These are phyloP conservation scores for Kwoniella dejecticola DNA, from an alignment of 768 basidiomycete genomes.

Conservation along the genomic window DNA sequence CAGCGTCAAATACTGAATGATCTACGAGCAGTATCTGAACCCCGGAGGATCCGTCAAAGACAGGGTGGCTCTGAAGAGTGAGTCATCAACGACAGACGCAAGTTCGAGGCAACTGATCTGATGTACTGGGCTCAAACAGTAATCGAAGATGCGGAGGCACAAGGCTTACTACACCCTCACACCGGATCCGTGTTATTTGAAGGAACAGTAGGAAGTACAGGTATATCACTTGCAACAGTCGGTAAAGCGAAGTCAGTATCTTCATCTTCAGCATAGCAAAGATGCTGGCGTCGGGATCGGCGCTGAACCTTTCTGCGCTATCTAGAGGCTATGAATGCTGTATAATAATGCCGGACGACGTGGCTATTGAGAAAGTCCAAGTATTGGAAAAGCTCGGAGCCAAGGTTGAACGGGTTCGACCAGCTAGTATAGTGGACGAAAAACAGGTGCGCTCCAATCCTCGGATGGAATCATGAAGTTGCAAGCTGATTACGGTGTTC, in stretches of 20 bases:
- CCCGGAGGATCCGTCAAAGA: constrained; percentile 98
- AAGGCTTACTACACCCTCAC: constrained; percentile 77
- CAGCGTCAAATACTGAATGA: too few species aligned
- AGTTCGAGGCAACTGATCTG: neutral
- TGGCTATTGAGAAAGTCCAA: constrained; percentile 87
- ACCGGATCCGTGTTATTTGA: constrained; percentile 94
- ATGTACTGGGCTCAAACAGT: constrained; percentile 61
- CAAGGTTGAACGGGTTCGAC: constrained; percentile 67
- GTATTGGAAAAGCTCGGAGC: constrained; percentile 82
- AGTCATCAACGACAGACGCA: constrained; percentile 31
- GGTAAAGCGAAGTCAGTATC: constrained; percentile 73
- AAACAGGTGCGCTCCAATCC: constrained; percentile 67
- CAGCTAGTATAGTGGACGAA: constrained; percentile 91
- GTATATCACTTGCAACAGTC: constrained; percentile 94
- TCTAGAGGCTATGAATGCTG: constrained; percentile 88
- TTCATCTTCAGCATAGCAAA: neutral
- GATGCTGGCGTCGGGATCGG: too few species aligned
- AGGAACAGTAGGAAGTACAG: constrained; percentile 74
- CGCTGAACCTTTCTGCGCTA: too few species aligned
- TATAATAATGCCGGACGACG: constrained; percentile 58
- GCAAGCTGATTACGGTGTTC: neutral
- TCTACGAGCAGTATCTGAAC: constrained; percentile 73
- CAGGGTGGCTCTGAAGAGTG: constrained; percentile 89
- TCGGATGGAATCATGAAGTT: neutral
- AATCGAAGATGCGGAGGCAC: constrained; percentile 87